A percentile compares a stretch with the other conserved stretches of the same genome.
Evolutionary conservation across 2,329 filamentous ascomycete genomes (phyloP).

Genomic region (Aspergillus persii): DNA sequence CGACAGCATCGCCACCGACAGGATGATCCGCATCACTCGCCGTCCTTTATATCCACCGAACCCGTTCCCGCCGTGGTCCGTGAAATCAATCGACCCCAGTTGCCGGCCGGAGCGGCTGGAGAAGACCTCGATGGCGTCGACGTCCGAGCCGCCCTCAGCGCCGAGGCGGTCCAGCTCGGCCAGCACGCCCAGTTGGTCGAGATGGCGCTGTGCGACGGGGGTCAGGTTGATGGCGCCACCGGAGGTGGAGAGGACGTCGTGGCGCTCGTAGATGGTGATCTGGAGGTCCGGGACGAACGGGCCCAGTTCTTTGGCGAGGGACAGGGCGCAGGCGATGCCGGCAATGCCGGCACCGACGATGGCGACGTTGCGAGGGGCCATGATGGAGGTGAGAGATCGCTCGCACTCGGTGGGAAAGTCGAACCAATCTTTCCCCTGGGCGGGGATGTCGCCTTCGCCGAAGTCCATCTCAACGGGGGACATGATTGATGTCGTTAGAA

Average conservation of each 20-base stretch:
- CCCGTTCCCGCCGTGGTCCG: slow-evolving; percentile 35
- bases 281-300: slow-evolving; percentile 33
- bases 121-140: slow-evolving; percentile 42
- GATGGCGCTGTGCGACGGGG: slow-evolving; percentile 44
- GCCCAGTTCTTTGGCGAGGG: slow-evolving; percentile 32
- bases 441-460: not conserved
- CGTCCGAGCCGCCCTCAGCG: slow-evolving; percentile 38
- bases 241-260: slow-evolving; percentile 41
- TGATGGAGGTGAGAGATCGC: slow-evolving; percentile 8
- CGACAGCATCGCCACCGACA: slow-evolving; percentile 42
- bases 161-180: slow-evolving; percentile 38
- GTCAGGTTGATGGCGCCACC: slow-evolving; percentile 47
- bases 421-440: slow-evolving; percentile 8
- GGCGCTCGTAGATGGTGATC: slow-evolving; percentile 42
- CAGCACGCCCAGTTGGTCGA: slow-evolving; percentile 42
- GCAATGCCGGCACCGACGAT: slow-evolving; percentile 37
- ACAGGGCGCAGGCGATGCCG: slow-evolving; percentile 33
- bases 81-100: slow-evolving; percentile 41
- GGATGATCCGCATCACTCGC: slow-evolving; percentile 41
- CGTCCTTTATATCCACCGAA: slow-evolving; percentile 42
- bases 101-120: slow-evolving; percentile 39
- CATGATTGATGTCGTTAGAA: not conserved
- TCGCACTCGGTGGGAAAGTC: slow-evolving; percentile 4
- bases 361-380: slow-evolving; percentile 26
- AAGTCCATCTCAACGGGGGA: not conserved